Base-by-base conservation (phyloP, 805 yeast species). In the Metschnikowia colocasiae region DNA sequence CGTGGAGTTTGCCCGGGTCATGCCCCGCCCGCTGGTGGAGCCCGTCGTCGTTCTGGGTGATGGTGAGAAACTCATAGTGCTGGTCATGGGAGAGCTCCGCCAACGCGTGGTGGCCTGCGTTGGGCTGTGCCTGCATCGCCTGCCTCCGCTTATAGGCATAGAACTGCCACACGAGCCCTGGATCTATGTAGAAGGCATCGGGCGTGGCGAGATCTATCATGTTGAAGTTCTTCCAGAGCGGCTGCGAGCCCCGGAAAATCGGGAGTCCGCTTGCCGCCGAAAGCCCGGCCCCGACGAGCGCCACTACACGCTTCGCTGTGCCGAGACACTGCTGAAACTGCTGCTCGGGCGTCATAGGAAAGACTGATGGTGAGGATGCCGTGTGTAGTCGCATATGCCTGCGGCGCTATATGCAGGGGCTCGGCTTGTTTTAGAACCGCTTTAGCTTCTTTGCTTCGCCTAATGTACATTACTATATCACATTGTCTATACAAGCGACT, bases 121-220 rank as follows among this genome's bases (percentile, higher is more conserved):
- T 89, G 0, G 96, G 96, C 41, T 59, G 63, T 0, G 92, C 88
- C 38, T 64, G 65, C 43, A 87, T 67, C 0, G 96, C 91, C 41
- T 71, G 71, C 40, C 67, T 74, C 38, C 97, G 62, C 51, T 95
- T 67, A 62, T 80, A 80, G 4, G 88, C 74, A 63, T 90, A 89
- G 58, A 86, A 89, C 60, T 87, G 92, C 97, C 97, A 89, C 6
- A 90, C 96, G 8, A 88, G 70, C 0, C 87, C 87, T 0, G 97
- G 96, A 60, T 89, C 91, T 16, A 73, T 71, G 49, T 82, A 78
- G 62, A 90, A 89, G 4, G 96, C 96, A 59, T 89, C 96, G 0
- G 95, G 96, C 0, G 96, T 89, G 6, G 96, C 96, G 37, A 90
- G 70, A 59, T 89, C 96, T 38, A 87, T 82, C 56, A 90, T 81